Percentiles rank a stretch among this genome's conserved stretches.
phyloP scores from a whole-genome alignment of 129 eudicot species.

The Flaveria bidentis region DNA sequence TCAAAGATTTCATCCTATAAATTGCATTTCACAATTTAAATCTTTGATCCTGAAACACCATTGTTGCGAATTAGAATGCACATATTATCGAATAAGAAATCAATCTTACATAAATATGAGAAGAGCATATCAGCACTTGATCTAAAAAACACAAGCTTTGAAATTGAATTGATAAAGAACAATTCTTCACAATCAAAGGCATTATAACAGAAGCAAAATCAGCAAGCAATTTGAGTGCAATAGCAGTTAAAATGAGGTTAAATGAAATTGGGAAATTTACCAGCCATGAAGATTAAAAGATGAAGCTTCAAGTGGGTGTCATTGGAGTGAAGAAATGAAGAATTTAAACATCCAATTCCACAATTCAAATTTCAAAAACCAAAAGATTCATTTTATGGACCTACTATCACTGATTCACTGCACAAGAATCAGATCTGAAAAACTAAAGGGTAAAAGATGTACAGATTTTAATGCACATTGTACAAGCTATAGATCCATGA shows the following conservation, averaged over 20 bases:
- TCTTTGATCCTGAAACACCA: no score
- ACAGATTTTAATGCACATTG: background rate
- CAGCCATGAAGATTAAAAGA: conserved; percentile 20
- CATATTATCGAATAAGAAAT: no score
- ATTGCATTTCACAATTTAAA: no score
- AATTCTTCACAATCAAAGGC: background rate
- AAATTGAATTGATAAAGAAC: background rate
- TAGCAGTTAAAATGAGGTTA: background rate
- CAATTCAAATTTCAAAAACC: conserved; percentile 49
- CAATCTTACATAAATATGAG: no score
- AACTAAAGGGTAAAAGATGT: background rate
- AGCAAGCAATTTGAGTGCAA: conserved; percentile 17
- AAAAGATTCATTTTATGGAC: conserved; percentile 17
- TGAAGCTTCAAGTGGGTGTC: conserved; percentile 15
- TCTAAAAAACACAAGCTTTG: no score
- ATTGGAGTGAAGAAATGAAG: conserved; percentile 35
- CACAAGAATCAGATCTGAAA: background rate
- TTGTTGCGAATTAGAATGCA: no score
- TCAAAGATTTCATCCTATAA: no score
- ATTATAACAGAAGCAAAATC: background rate
- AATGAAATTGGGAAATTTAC: background rate
- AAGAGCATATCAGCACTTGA: no score
- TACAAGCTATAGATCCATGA: background rate
- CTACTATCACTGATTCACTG: background rate
- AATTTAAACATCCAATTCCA: conserved; percentile 33